Evolutionary conservation across 2,329 filamentous ascomycete genomes (phyloP).

Genomic region (Botrytis paeoniae): DNA sequence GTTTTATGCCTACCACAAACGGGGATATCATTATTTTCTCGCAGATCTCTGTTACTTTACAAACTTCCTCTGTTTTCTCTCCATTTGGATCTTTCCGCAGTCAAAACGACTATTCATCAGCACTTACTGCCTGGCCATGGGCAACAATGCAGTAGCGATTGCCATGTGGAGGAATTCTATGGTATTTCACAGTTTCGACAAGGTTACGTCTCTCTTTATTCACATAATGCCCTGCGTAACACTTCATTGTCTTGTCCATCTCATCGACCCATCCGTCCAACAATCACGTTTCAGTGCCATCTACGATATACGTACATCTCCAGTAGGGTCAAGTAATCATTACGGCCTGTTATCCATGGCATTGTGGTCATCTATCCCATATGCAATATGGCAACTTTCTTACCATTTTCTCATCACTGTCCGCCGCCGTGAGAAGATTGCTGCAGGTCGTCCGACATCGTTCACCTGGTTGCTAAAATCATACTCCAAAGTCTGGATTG

Average conservation of each 20-base stretch:
- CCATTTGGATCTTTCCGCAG: conserved; percentile 84
- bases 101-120: conserved; percentile 92
- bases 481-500: conserved; percentile 87
- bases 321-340: conserved; percentile 70
- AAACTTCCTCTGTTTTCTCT: conserved; percentile 79
- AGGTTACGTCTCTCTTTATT: conserved; percentile 95
- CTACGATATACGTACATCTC: conserved; percentile 70
- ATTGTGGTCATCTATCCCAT: conserved; percentile 88
- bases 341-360: conserved; percentile 85
- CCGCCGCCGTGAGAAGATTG: conserved; percentile 91
- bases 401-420: conserved; percentile 97
- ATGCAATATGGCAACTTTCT: conserved; percentile 84
- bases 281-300: conserved; percentile 76
- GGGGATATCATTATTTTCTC: conserved; percentile 94
- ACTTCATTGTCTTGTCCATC: conserved; percentile 86
- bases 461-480: conserved; percentile 96
- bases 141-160: conserved; percentile 96
- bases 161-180: conserved; percentile 99
- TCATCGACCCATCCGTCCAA: conserved; percentile 65
- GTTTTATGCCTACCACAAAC: conserved; percentile 84
- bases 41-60: conserved; percentile 98
- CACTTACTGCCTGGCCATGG: conserved; percentile 87
- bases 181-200: conserved; percentile 98
- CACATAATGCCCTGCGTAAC: conserved; percentile 98
- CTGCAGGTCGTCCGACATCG: conserved; percentile 88